Percentiles rank a stretch among this genome's conserved stretches.
Conservation (phyloP, 2,329 filamentous ascomycete genomes). For the Exophiala sideris region DNA sequence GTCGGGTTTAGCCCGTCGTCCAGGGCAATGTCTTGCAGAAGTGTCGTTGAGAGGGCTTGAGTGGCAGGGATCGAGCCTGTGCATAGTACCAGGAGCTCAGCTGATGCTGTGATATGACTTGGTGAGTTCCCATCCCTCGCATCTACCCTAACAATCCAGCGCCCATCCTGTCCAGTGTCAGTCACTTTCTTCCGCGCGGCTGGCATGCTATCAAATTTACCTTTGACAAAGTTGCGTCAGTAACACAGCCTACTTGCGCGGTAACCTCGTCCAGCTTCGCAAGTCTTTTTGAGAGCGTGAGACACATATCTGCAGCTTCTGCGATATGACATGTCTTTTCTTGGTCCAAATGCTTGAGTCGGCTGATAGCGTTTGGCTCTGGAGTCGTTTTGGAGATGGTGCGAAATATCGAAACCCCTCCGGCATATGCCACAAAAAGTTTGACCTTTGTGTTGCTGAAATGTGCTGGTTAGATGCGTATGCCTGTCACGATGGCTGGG, state of each 20-base stretch:
- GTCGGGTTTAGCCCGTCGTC: slow-evolving; percentile 50
- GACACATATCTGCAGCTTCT: slow-evolving; percentile 56
- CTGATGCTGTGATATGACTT: slow-evolving; percentile 26
- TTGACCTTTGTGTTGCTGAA: slow-evolving; percentile 59
- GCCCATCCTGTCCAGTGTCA: not conserved
- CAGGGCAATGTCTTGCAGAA: slow-evolving; percentile 35
- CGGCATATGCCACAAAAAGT: slow-evolving; percentile 58
- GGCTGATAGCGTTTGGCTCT: slow-evolving; percentile 53
- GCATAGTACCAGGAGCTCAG: slow-evolving; percentile 53
- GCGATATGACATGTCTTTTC: slow-evolving; percentile 56
- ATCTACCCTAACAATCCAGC: slow-evolving; percentile 9
- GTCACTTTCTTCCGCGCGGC: not conserved
- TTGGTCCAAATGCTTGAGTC: slow-evolving; percentile 52
- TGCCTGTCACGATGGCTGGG: not conserved
- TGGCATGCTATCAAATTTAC: not conserved
- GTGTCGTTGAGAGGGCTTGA: slow-evolving; percentile 41
- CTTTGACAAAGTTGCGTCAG: slow-evolving; percentile 29
- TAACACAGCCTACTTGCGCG: slow-evolving; percentile 35
- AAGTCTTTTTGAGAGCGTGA: slow-evolving; percentile 43
- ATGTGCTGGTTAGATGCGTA: not conserved
- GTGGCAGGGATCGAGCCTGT: slow-evolving; percentile 53
- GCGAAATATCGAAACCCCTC: slow-evolving; percentile 52
- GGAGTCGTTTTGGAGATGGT: slow-evolving; percentile 47
- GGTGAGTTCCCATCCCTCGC: not conserved
- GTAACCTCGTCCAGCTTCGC: slow-evolving; percentile 36